Base-by-base conservation (phyloP, 768 basidiomycete species). In the Mycena maculata region DNA sequence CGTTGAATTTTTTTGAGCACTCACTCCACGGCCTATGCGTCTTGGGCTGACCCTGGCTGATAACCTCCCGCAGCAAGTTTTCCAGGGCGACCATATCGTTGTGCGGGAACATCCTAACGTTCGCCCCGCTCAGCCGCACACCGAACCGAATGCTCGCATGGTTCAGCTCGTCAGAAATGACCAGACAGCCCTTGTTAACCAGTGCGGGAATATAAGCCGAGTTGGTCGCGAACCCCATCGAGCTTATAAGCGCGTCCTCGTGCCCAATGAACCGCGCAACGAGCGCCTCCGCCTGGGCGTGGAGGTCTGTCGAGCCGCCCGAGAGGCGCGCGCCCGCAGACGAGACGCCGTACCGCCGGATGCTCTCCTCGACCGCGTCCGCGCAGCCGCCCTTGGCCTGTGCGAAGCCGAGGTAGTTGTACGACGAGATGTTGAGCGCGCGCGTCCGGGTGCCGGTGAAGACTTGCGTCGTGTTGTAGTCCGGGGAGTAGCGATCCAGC, bases 331-430 rank as follows among this genome's bases (percentile, higher is more conserved):
- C 74, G 27, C 94, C 95, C 63, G 90, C 90, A 0, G 90, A 82
- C 3, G 90, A 88, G 20, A 96, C 79, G 27, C 97, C 97, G 74
- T 96, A 96, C 4, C 90, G 88, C 68, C 83, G 85, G 77, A 99
- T 88, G 22, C 85, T 81, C 68, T 93, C 91, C 75, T 96, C 95
- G 10, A 95, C 96, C 7, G 94, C 94, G 75, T 99, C 98, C 10
- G 98, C 94, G 76, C 96, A 98, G 8, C 93, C 93, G 16, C 98
- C 98, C 4, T 88, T 87, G 18, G 92, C 92, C 76, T 97, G 95
- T 0, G 97, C 98, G 75, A 99, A 99, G 4, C 98, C 98, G 73
- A 99, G 94, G 77, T 99, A 99, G 81, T 99, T 99, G 84, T 99
- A 99, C 10, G 95, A 98, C 1, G 96, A 96, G 71, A 99, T 92